Conservation (phyloP, 345 rosid genomes). For the Raphanus raphanistrum region DNA sequence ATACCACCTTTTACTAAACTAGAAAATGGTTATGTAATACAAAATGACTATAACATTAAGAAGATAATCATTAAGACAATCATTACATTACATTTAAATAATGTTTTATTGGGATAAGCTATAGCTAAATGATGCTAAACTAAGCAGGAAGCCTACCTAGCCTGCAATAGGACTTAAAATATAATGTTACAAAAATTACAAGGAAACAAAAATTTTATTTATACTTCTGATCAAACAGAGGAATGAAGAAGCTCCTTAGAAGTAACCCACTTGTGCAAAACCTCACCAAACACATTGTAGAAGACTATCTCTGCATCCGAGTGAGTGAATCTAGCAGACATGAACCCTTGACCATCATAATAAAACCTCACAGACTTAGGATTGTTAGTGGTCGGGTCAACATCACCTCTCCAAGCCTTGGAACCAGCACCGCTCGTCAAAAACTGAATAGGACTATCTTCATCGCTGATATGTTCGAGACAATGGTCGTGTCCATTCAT, state of each 20-base stretch:
- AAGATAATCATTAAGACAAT: neutral
- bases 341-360: conserved; percentile 67
- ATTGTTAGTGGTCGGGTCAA: conserved; percentile 39
- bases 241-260: conserved; percentile 39
- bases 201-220: neutral
- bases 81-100: neutral
- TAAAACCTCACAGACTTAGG: conserved; percentile 46
- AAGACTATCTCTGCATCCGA: conserved; percentile 47
- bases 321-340: conserved; percentile 51
- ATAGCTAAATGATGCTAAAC: conserved; percentile 1
- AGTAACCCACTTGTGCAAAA: conserved; percentile 45
- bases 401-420: conserved; percentile 67
- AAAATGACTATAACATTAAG: conserved; percentile 33
- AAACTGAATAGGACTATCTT: conserved; percentile 51
- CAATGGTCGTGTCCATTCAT: conserved; percentile 78
- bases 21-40: conserved; percentile 21
- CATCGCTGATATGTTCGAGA: conserved; percentile 55
- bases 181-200: conserved; percentile 30
- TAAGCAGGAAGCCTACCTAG: conserved; percentile 1
- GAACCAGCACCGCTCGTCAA: conserved; percentile 79
- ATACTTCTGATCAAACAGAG: conserved; percentile 7
- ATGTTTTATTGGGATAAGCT: neutral
- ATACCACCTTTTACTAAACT: conserved; percentile 81
- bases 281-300: conserved; percentile 55
- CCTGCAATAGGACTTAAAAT: neutral